Conservation (phyloP, 805 yeast genomes). For the Wickerhamomyces queroliae region DNA sequence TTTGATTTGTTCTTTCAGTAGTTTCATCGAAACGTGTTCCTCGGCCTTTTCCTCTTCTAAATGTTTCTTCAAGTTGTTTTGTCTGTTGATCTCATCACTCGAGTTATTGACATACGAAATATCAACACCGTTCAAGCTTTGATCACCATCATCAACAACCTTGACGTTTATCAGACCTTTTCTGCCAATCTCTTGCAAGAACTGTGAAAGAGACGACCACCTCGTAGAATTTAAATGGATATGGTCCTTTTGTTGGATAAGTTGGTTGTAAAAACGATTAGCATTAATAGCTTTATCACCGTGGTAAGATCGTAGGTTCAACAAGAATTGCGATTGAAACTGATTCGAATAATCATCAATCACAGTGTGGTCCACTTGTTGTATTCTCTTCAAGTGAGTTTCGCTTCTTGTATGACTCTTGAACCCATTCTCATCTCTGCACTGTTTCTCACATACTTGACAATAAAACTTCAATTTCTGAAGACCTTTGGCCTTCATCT, state of each 20-base stretch:
- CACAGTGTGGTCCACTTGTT: constrained; percentile 39
- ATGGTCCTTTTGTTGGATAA: constrained; percentile 76
- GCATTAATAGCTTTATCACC: constrained; percentile 79
- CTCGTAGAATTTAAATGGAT: constrained; percentile 87
- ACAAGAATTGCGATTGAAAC: constrained; percentile 61
- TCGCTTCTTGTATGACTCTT: constrained; percentile 85
- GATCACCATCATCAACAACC: constrained; percentile 23
- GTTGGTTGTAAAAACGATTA: constrained; percentile 86
- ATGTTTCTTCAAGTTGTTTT: constrained; percentile 31
- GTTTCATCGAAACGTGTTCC: constrained; percentile 34
- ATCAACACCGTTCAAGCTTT: constrained; percentile 31
- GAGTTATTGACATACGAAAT: constrained; percentile 53
- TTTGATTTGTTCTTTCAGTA: constrained; percentile 50
- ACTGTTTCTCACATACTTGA: constrained; percentile 87
- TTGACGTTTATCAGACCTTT: constrained; percentile 51
- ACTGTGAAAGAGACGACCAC: constrained; percentile 67
- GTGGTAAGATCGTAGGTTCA: constrained; percentile 58
- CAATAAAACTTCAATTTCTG: constrained; percentile 87
- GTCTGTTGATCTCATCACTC: constrained; percentile 38
- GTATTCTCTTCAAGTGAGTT: constrained; percentile 59
- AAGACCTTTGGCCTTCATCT: constrained; percentile 76
- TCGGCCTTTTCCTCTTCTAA: constrained; percentile 35
- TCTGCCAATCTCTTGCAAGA: constrained; percentile 54
- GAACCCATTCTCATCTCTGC: constrained; percentile 94
- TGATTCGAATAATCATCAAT: constrained; percentile 53